Evolutionary conservation across 306 rosid genomes (phyloP).

Genomic region (Cucurbita ficifolia): DNA sequence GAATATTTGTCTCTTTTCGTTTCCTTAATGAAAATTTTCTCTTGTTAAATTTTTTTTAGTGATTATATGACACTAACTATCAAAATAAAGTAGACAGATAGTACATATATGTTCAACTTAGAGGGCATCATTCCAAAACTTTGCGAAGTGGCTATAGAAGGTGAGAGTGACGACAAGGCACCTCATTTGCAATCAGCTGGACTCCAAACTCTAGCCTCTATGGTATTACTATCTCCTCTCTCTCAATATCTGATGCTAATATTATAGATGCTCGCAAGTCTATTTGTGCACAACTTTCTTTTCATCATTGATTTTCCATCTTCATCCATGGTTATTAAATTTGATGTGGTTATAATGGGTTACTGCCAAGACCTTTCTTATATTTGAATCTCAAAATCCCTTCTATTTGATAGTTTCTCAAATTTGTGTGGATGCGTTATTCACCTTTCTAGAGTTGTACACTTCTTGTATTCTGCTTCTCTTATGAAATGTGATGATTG

Average conservation of each 20-base stretch:
- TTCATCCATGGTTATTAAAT: background rate
- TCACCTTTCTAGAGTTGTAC: background rate
- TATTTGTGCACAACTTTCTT: background rate
- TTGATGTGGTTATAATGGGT: background rate
- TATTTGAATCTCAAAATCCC: slow-evolving; percentile 1
- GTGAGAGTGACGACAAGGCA: slow-evolving; percentile 51
- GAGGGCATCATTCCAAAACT: slow-evolving; percentile 87
- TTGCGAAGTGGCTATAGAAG: slow-evolving; percentile 79
- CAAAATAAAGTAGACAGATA: slow-evolving; percentile 56
- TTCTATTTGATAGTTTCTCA: background rate
- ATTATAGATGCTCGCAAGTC: background rate
- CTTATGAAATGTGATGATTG: background rate
- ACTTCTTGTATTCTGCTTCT: background rate
- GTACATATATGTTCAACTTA: slow-evolving; percentile 77
- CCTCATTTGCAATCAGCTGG: slow-evolving; percentile 62
- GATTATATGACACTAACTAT: slow-evolving; percentile 28
- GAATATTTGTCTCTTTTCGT: too few relatives aligned
- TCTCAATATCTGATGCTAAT: slow-evolving; percentile 1
- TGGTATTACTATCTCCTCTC: slow-evolving; percentile 38
- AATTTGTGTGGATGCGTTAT: background rate
- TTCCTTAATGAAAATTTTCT: too few relatives aligned
- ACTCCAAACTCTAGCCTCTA: slow-evolving; percentile 55
- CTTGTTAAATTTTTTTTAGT: too few relatives aligned
- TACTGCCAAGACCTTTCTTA: background rate
- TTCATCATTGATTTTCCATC: background rate